Percentiles rank a stretch among this genome's conserved stretches.
phyloP scores from a whole-genome alignment of 2,329 filamentous ascomycete genomes.

The Pseudogymnoascus sp. region DNA sequence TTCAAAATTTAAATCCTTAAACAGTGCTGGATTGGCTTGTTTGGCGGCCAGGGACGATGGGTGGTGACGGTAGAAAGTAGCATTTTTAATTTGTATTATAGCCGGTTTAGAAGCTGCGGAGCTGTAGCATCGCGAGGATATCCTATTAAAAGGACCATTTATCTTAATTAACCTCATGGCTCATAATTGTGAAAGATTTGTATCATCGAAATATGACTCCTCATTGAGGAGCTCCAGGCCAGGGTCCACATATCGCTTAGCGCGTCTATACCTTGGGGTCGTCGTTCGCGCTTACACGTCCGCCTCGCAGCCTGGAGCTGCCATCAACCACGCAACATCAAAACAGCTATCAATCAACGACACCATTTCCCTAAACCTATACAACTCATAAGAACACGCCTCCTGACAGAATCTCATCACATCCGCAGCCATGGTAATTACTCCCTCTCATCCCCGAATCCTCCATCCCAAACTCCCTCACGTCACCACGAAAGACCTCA shows the following conservation, averaged over 20 bases:
- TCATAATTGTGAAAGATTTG: background rate
- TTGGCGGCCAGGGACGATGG: slow-evolving; percentile 45
- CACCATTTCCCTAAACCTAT: slow-evolving; percentile 1
- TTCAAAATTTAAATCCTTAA: slow-evolving; percentile 61
- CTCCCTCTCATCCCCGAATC: background rate
- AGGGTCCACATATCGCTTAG: slow-evolving; percentile 12
- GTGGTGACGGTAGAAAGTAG: slow-evolving; percentile 74
- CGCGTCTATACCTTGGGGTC: slow-evolving; percentile 8
- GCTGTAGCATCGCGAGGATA: background rate
- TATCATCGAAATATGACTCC: slow-evolving; percentile 9
- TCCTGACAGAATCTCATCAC: slow-evolving; percentile 6
- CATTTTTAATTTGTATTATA: slow-evolving; percentile 66
- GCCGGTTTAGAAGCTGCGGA: slow-evolving; percentile 36
- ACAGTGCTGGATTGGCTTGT: slow-evolving; percentile 59
- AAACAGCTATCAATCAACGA: slow-evolving; percentile 11
- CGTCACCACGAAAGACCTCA: background rate
- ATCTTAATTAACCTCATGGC: slow-evolving; percentile 7
- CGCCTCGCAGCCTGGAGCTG: slow-evolving; percentile 16
- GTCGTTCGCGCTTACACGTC: slow-evolving; percentile 13
- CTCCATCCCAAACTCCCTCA: background rate
- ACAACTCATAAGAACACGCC: background rate
- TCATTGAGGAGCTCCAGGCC: slow-evolving; percentile 19
- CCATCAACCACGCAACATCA: slow-evolving; percentile 8
- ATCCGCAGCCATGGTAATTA: slow-evolving; percentile 43
- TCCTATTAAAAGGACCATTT: background rate